Evolutionary conservation across 495 filamentous ascomycete species (phyloP).

Genomic region (Penicillium daleae): DNA sequence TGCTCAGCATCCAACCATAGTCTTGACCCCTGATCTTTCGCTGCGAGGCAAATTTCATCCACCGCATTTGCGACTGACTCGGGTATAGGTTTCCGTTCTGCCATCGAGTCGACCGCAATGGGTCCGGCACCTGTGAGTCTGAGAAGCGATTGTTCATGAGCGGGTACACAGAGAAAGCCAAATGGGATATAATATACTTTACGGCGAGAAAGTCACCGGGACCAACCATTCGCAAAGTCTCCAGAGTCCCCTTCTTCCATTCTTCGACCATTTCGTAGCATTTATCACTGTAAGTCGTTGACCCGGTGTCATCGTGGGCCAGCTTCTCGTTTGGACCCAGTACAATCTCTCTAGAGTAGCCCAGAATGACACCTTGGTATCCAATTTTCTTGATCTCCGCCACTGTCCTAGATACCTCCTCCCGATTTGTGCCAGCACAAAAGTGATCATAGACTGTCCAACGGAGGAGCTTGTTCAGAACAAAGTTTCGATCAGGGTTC

Average conservation of each 20-base stretch:
- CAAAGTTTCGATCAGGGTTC: conserved; percentile 60
- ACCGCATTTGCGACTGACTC: conserved; percentile 32
- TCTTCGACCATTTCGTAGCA: conserved; percentile 57
- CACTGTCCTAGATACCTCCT: conserved; percentile 65
- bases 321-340: conserved; percentile 52
- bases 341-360: conserved; percentile 77
- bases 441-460: conserved; percentile 85
- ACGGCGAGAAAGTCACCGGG: conserved; percentile 77
- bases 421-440: conserved; percentile 71
- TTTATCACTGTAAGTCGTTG: conserved; percentile 20
- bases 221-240: conserved; percentile 66
- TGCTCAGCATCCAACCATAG: conserved; percentile 47
- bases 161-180: not conserved
- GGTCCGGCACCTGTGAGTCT: conserved; percentile 42
- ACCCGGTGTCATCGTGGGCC: conserved; percentile 18
- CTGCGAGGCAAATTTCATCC: conserved; percentile 36
- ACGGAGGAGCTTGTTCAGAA: conserved; percentile 64
- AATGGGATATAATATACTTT: conserved; percentile 53
- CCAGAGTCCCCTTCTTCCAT: conserved; percentile 71
- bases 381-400: conserved; percentile 65
- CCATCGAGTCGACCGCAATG: conserved; percentile 36
- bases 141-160: not conserved
- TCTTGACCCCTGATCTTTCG: conserved; percentile 35
- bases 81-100: conserved; percentile 28
- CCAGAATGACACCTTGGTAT: conserved; percentile 78